These are phyloP conservation scores for Chenopodium quinoa DNA, from an alignment of 148 eudicot species.

Conservation along the genomic window DNA sequence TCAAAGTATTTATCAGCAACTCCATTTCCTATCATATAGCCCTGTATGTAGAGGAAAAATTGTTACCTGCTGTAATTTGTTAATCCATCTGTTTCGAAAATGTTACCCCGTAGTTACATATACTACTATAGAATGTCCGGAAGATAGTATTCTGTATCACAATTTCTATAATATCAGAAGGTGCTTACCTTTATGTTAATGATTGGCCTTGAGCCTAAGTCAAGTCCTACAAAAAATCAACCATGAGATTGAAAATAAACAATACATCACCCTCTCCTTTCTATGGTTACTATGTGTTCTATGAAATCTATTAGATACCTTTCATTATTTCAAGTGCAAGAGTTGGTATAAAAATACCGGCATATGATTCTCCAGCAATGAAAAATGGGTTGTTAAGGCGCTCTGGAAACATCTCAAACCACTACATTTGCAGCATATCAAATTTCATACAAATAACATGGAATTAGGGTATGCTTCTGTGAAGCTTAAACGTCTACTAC, in stretches of 20 bases:
- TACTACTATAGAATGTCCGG: neutral
- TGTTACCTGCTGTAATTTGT: neutral
- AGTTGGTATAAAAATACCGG: conserved; percentile 43
- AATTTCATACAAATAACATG: neutral
- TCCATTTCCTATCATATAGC: conserved; percentile 49
- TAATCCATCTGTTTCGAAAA: no score
- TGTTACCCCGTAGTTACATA: neutral
- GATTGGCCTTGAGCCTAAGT: conserved; percentile 26
- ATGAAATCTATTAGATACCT: conserved; percentile 24
- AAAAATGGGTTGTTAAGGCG: conserved; percentile 35
- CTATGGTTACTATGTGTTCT: neutral
- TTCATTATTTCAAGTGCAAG: conserved; percentile 34
- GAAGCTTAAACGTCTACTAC: neutral
- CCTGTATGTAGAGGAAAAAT: conserved; percentile 19
- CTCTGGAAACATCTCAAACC: conserved; percentile 34
- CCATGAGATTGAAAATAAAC: neutral
- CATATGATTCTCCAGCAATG: conserved; percentile 46
- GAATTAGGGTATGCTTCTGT: neutral
- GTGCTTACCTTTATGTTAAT: conserved; percentile 42
- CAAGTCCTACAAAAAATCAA: conserved; percentile 21
- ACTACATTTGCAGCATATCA: conserved; percentile 23
- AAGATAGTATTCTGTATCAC: no score
- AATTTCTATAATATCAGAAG: neutral
- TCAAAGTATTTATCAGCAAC: conserved; percentile 34
- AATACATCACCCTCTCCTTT: neutral